Percentiles rank a stretch among this genome's conserved stretches.
Evolutionary conservation across 2,329 filamentous ascomycete species (phyloP).

Genomic region (Pyrenophora teres): DNA sequence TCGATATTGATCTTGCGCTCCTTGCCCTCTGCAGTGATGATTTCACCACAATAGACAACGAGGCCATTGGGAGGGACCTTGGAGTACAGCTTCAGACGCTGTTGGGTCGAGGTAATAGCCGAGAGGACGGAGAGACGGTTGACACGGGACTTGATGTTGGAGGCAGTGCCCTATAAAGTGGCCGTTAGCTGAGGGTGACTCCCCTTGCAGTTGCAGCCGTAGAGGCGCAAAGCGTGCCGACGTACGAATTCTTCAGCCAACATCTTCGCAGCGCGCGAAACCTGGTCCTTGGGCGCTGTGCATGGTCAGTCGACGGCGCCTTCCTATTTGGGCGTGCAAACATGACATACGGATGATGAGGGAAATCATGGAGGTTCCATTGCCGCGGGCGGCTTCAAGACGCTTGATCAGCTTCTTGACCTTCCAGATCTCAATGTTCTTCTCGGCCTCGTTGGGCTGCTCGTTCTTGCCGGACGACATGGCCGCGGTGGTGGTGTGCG

Average conservation of each 20-base stretch:
- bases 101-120: slow-evolving; percentile 98
- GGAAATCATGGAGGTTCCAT: slow-evolving; percentile 99
- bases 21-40: slow-evolving; percentile 97
- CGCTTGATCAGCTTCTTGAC: slow-evolving; percentile 99
- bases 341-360: slow-evolving; percentile 86
- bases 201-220: not conserved
- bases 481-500: slow-evolving; percentile 29
- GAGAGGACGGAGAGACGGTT: slow-evolving; percentile 97
- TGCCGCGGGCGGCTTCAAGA: slow-evolving; percentile 93
- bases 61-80: slow-evolving; percentile 98
- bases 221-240: slow-evolving; percentile 18
- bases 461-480: slow-evolving; percentile 43
- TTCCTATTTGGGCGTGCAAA: not conserved
- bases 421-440: slow-evolving; percentile 95
- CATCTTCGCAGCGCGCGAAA: slow-evolving; percentile 97
- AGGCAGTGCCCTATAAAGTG: slow-evolving; percentile 78
- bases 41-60: slow-evolving; percentile 99
- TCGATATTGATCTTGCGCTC: slow-evolving; percentile 99
- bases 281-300: slow-evolving; percentile 93
- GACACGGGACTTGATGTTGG: slow-evolving; percentile 99
- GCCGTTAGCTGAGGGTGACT: not conserved
- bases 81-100: slow-evolving; percentile 98
- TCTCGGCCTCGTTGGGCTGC: slow-evolving; percentile 91
- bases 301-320: slow-evolving; percentile 28
- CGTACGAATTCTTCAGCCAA: slow-evolving; percentile 99